phyloP scores from a whole-genome alignment of 2,329 filamentous ascomycete species.

The Periconia digitata region DNA sequence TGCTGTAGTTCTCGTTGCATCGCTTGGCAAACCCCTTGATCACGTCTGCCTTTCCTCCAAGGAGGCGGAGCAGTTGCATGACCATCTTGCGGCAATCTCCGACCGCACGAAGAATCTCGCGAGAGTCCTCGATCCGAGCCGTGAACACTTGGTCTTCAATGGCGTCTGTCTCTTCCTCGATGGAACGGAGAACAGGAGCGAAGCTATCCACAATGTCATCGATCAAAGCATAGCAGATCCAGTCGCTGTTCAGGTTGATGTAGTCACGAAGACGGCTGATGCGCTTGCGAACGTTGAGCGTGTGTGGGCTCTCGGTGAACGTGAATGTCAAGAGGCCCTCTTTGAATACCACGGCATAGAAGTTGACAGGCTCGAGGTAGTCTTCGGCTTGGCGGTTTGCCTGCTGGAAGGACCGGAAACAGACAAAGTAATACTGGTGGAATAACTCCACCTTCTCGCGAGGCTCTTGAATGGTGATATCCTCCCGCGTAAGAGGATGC shows the following conservation, averaged over 20 bases:
- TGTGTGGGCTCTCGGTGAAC: constrained; percentile 84
- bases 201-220: constrained; percentile 98
- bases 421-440: constrained; percentile 96
- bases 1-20: constrained; percentile 95
- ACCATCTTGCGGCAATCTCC: constrained; percentile 91
- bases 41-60: constrained; percentile 97
- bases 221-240: constrained; percentile 98
- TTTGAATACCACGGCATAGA: constrained; percentile 95
- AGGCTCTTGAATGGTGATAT: constrained; percentile 92
- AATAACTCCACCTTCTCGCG: constrained; percentile 99
- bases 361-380: constrained; percentile 92
- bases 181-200: constrained; percentile 81
- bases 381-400: constrained; percentile 75
- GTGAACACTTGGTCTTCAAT: constrained; percentile 97
- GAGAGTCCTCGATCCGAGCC: constrained; percentile 85
- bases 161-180: constrained; percentile 84
- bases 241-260: constrained; percentile 90
- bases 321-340: constrained; percentile 95
- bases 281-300: constrained; percentile 83
- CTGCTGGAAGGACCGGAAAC: constrained; percentile 91
- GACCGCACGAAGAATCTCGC: constrained; percentile 82
- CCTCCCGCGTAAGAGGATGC: constrained; percentile 92
- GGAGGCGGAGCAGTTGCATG: constrained; percentile 86
- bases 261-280: constrained; percentile 94
- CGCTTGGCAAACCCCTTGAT: constrained; percentile 97